These are phyloP conservation scores for Barnettozyma sucrosica DNA, from an alignment of 805 yeast genomes.

Conservation along the genomic window DNA sequence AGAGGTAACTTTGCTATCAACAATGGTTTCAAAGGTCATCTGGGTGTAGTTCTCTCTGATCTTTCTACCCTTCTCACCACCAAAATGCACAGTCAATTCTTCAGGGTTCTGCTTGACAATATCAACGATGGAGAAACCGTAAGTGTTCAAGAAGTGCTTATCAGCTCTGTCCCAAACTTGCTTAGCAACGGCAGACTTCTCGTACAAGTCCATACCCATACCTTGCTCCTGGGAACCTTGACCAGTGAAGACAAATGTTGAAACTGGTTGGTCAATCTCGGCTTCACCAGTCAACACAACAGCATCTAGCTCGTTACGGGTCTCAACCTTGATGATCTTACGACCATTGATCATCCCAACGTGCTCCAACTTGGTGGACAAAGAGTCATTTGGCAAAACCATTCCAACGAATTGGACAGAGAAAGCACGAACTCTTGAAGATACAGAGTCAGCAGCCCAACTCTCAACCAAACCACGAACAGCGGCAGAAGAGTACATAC, in stretches of 20 bases:
- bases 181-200: slow-evolving; percentile 84
- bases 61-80: slow-evolving; percentile 95
- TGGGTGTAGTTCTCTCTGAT: slow-evolving; percentile 91
- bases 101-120: slow-evolving; percentile 95
- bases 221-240: slow-evolving; percentile 99
- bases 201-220: slow-evolving; percentile 99
- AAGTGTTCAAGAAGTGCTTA: slow-evolving; percentile 81
- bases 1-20: slow-evolving; percentile 74
- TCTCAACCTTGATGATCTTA: slow-evolving; percentile 89
- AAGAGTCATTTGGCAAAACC: slow-evolving; percentile 93
- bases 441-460: slow-evolving; percentile 97
- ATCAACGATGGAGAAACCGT: slow-evolving; percentile 94
- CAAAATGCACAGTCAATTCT: slow-evolving; percentile 92
- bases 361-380: slow-evolving; percentile 85
- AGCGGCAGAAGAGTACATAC: slow-evolving; percentile 97
- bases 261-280: slow-evolving; percentile 96
- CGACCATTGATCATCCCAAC: slow-evolving; percentile 99
- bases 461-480: slow-evolving; percentile 93
- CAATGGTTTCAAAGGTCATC: slow-evolving; percentile 96
- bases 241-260: slow-evolving; percentile 97
- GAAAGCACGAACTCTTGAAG: slow-evolving; percentile 93
- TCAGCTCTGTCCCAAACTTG: slow-evolving; percentile 99
- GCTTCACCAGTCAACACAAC: slow-evolving; percentile 92
- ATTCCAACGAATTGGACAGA: slow-evolving; percentile 87
- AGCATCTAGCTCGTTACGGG: slow-evolving; percentile 76